Base-by-base conservation (phyloP, 768 basidiomycete species). In the Collybia sp. region DNA sequence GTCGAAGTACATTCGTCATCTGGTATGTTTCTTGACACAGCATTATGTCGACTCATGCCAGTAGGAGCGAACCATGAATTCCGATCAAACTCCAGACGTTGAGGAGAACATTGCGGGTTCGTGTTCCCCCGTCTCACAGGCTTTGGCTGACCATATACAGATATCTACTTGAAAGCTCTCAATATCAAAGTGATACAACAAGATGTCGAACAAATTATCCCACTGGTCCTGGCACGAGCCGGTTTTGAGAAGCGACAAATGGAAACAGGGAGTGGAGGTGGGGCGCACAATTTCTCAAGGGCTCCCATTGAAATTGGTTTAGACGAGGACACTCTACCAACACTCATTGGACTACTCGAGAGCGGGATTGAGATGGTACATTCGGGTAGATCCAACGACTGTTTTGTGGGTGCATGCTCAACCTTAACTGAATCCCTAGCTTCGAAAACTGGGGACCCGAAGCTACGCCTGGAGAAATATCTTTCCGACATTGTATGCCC, bases 391-490 rank as follows among this genome's bases (percentile, higher is more conserved):
- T 32, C 12, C 53, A 4, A 48, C n/a, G 42, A 17, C 30, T 34
- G 30, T 15, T 19, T 6, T 37, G 34, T 32, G 30, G 5, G 17
- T 31, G 1, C 25, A 17, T 49, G 48, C 12, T 51, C 8, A 18
- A 36, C 25, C 12, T 51, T 10, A 18, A 36, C 25, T 45, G 15
- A 6, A 43, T 42, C 44, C 37, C 20, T 37, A 88, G 85, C 76
- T 25, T 78, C 79, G 0, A 74, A 77, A 49, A 60, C 68, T 2
- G 91, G 92, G 2, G 95, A 97, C 63, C 70, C 83, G 2, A 78
- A 81, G 37, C 68, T 90, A 41, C 79, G 87, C 40, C 66, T 97
- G 25, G 94, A 99, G 61, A 93, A 87, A 54, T 91, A 83, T 59
- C 70, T 94, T 13, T 75, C 84, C 34, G 76, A 79, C 39, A 68